Conservation (phyloP, 2,329 filamentous ascomycete genomes). For the Botrytis fragariae region DNA sequence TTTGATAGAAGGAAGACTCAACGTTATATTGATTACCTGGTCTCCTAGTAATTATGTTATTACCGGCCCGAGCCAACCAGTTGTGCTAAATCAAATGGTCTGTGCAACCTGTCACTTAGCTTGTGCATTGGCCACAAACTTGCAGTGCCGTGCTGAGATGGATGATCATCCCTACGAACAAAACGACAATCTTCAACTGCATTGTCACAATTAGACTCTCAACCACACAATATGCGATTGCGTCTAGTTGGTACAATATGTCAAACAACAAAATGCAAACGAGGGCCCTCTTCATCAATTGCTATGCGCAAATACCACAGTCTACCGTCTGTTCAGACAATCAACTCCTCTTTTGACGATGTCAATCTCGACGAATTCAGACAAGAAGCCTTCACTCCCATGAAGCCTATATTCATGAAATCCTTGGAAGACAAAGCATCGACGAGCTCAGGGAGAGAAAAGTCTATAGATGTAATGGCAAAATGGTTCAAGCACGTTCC, state of each 20-base stretch:
- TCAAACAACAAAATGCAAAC: constrained; percentile 1
- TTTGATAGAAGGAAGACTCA: neutral
- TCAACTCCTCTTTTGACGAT: constrained; percentile 24
- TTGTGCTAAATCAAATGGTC: neutral
- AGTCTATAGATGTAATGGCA: constrained; percentile 52
- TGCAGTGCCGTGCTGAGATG: neutral
- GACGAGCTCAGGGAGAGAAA: constrained; percentile 29
- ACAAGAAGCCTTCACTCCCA: constrained; percentile 50
- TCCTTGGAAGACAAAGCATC: neutral
- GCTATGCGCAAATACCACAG: neutral
- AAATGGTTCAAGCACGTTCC: constrained; percentile 57
- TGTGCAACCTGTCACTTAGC: neutral
- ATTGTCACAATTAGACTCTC: neutral
- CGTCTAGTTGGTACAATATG: neutral
- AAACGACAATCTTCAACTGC: neutral
- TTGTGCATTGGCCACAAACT: neutral
- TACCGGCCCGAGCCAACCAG: neutral
- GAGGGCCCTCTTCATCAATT: neutral
- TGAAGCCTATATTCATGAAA: constrained; percentile 53
- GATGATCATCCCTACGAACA: neutral
- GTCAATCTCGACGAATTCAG: constrained; percentile 49
- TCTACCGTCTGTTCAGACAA: constrained; percentile 20
- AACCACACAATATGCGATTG: constrained; percentile 12
- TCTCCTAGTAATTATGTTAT: too few relatives aligned
- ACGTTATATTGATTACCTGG: too few relatives aligned